Evolutionary conservation across 352 stramenopile species (phyloP).

Genomic region (Pythium rishiriense): DNA sequence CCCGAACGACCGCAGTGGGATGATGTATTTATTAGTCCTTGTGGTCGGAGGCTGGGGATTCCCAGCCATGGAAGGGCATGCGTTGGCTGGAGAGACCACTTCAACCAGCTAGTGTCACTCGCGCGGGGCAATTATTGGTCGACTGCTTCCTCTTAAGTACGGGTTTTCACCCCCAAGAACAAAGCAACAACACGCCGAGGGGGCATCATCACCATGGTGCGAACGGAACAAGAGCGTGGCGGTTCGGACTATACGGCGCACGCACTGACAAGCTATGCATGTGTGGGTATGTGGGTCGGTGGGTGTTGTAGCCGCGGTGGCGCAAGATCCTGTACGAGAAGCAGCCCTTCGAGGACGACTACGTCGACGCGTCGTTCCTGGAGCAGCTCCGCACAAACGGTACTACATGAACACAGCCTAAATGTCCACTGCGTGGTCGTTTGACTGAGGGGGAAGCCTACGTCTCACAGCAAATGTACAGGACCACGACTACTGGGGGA

Average conservation of each 20-base stretch:
- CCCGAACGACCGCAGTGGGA: too few species aligned
- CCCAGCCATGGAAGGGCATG: neutral
- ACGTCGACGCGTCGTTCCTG: conserved; percentile 89
- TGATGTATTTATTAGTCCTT: too few species aligned
- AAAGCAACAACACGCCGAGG: neutral
- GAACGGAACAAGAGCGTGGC: too few species aligned
- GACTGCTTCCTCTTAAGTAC: neutral
- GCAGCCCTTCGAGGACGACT: conserved; percentile 90
- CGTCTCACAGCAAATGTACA: conserved; percentile 70
- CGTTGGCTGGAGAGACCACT: too few species aligned
- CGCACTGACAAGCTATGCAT: too few species aligned
- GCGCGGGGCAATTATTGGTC: conserved; percentile 12
- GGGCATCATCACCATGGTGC: conserved; percentile 17
- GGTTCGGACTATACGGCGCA: too few species aligned
- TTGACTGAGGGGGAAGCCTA: too few species aligned
- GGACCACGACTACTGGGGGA: conserved; percentile 82
- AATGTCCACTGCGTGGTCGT: too few species aligned
- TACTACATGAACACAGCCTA: too few species aligned
- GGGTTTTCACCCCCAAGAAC: neutral
- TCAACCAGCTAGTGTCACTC: conserved; percentile 5
- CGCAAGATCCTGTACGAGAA: conserved; percentile 87
- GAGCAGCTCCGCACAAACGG: conserved; percentile 90
- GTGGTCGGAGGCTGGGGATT: too few species aligned
- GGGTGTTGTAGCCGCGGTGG: conserved; percentile 40
- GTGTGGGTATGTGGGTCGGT: too few species aligned